Evolutionary conservation across 371 early-diverging fungal genomes (phyloP).

Genomic region (Chytridium lagenaria): DNA sequence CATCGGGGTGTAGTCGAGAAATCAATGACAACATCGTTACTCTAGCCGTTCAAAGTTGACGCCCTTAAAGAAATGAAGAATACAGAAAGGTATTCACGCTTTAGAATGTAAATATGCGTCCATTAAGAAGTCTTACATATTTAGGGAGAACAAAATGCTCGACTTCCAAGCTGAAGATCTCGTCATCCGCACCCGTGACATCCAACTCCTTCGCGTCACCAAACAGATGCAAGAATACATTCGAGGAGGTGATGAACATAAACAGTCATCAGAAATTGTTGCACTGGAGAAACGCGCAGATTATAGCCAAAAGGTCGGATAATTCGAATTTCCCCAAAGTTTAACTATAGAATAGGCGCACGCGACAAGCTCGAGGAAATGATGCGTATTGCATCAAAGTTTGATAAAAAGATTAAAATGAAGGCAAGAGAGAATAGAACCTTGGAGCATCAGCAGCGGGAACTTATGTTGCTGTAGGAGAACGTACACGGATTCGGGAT

Average conservation of each 20-base stretch:
- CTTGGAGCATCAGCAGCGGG: conserved; percentile 39
- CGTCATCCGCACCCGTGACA: conserved; percentile 55
- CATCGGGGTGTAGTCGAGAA: conserved; percentile 56
- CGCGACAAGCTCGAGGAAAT: conserved; percentile 51
- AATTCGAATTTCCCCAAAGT: not conserved
- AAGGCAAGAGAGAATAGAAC: conserved; percentile 47
- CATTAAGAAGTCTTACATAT: not conserved
- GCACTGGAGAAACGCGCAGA: conserved; percentile 56
- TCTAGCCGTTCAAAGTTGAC: conserved; percentile 57
- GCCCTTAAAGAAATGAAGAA: conserved; percentile 65
- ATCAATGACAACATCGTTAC: conserved; percentile 56
- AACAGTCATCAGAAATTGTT: conserved; percentile 55
- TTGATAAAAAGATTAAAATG: conserved; percentile 40
- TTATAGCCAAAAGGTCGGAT: conserved; percentile 47
- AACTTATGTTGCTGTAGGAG: conserved; percentile 42
- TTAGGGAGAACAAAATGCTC: conserved; percentile 63
- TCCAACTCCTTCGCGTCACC: conserved; percentile 63
- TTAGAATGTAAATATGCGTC: conserved; percentile 53
- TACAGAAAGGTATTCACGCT: conserved; percentile 64
- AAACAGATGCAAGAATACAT: conserved; percentile 68
- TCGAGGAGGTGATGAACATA: conserved; percentile 56
- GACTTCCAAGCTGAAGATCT: conserved; percentile 66
- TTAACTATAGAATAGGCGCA: conserved; percentile 39
- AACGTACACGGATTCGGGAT: conserved; percentile 45
- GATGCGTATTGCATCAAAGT: conserved; percentile 32